Evolutionary conservation across 1,284 basidiomycete genomes (phyloP), one percentile per base, ranked within the genome.

Genomic region (Tetrapyrgos nigripes): DNA sequence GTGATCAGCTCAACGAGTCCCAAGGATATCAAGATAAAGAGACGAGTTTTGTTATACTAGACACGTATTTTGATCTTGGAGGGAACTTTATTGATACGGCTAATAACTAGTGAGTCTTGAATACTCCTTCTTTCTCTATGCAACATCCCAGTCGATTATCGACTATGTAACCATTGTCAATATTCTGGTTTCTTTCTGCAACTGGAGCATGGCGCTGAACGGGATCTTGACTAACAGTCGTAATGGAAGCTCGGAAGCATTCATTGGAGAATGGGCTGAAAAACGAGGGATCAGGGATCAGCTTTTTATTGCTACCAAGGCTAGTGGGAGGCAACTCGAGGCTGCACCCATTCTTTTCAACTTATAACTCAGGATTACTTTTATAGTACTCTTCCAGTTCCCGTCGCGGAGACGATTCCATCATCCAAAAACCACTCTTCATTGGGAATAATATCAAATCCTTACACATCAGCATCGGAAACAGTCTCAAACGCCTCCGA

Each of bases 231-330:
- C 43, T 47, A 6, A 49, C 37, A 73, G 71, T 59, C 76, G 77
- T 51, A 65, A 77, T 51, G 74, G 72, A 29, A 65, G 70, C 21
- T 73, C 69, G 1, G 78, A 80, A 55, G 78, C 51, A 24, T 57
- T 57, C 29, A 57, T 57, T 19, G 55, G 55, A 23, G 55, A 57
- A 35, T 57, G 55, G 80, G 72, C 73, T 62, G 70, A 75, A 55
- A 53, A 63, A 3, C 70, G 73, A 21, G 69, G 68, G 1, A 77
- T 74, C 49, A 71, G 80, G 23, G 79, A 82, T 60, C 72, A 78
- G 53, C 68, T 81, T 23, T 69, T 81, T 3, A 64, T 81, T 45
- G 77, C 79, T 4, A 80, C 79, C 46, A 81, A 80, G 64, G 74
- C 70, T 43, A 9, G 52, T 28, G 17, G 4, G 37, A 4, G 8